phyloP scores from a whole-genome alignment of 2,329 filamentous ascomycete species.

The Scedosporium dehoogii region DNA sequence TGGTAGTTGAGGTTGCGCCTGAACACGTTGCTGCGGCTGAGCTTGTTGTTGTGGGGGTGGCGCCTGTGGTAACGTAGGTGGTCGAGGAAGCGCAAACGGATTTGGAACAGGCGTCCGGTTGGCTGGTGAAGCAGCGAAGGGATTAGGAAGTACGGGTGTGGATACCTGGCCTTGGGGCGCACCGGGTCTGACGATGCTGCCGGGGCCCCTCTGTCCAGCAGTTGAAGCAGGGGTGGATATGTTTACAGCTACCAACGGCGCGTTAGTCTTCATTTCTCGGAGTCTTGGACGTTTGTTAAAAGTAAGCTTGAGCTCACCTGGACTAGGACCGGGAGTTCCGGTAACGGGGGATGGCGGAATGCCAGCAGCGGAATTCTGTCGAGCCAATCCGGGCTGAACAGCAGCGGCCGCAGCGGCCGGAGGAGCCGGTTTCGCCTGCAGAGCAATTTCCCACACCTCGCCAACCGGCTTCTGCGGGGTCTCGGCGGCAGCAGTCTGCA shows the following conservation, averaged over 20 bases:
- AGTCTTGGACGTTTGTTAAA: neutral
- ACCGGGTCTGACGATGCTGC: neutral
- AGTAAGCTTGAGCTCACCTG: neutral
- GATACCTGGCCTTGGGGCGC: neutral
- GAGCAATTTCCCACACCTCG: constrained; percentile 80
- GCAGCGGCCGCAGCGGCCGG: constrained; percentile 1
- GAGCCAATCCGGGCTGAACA: neutral
- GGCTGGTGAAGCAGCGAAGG: constrained; percentile 12
- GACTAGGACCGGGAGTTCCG: neutral
- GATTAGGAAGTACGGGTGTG: constrained; percentile 5
- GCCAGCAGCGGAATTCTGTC: neutral
- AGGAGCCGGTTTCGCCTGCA: constrained; percentile 28
- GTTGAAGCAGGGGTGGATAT: neutral
- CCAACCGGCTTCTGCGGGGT: constrained; percentile 75
- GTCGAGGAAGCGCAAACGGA: constrained; percentile 17
- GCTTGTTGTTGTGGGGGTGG: constrained; percentile 12
- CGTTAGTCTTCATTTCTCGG: neutral
- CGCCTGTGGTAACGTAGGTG: neutral
- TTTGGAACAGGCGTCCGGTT: constrained; percentile 13
- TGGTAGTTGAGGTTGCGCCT: neutral
- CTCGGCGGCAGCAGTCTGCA: constrained; percentile 72
- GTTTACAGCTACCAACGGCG: neutral
- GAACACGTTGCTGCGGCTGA: constrained; percentile 2
- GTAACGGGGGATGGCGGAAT: neutral
- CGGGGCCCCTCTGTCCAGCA: neutral